Evolutionary conservation across 73 alveolate genomes (phyloP).

Genomic region (Strombidium stylifer): DNA sequence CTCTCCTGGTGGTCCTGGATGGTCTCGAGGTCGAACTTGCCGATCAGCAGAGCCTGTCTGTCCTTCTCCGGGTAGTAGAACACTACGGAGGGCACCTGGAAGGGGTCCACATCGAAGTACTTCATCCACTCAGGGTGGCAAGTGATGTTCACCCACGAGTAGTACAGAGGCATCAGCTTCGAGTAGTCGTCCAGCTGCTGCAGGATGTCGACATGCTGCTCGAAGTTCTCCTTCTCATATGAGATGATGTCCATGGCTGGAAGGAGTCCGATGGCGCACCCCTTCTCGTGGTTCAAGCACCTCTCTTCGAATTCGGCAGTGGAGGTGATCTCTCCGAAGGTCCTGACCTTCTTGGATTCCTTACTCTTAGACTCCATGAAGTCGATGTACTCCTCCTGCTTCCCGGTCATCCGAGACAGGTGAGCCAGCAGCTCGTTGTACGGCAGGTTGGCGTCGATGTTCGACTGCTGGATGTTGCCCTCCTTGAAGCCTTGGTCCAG

Average conservation of each 20-base stretch:
- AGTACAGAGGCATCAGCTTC: constrained; percentile 12
- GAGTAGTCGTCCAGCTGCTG: constrained; percentile 7
- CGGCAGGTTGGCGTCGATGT: constrained; percentile 1
- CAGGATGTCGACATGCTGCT: constrained; percentile 15
- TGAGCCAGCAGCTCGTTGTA: constrained; percentile 4
- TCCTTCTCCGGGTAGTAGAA: constrained; percentile 31
- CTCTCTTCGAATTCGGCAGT: background rate
- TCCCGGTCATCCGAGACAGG: background rate
- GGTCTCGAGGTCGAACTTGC: constrained; percentile 18
- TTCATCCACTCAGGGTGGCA: constrained; percentile 29
- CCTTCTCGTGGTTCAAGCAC: constrained; percentile 10
- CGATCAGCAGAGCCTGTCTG: constrained; percentile 25
- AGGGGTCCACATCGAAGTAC: constrained; percentile 26
- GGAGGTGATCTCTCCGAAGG: constrained; percentile 12
- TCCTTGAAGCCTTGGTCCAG: background rate
- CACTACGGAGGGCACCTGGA: constrained; percentile 34
- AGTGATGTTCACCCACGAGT: constrained; percentile 43
- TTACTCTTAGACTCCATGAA: background rate
- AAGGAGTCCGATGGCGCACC: constrained; percentile 37
- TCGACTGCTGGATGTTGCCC: background rate
- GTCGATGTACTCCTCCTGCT: background rate
- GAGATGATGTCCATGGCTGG: background rate
- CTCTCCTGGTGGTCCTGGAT: constrained; percentile 14
- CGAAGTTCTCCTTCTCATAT: constrained; percentile 19
- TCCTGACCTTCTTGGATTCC: background rate